Percentiles rank a stretch among this genome's conserved stretches.
phyloP scores from a whole-genome alignment of 495 filamentous ascomycete species.

The Penicillium dipodomyicola region DNA sequence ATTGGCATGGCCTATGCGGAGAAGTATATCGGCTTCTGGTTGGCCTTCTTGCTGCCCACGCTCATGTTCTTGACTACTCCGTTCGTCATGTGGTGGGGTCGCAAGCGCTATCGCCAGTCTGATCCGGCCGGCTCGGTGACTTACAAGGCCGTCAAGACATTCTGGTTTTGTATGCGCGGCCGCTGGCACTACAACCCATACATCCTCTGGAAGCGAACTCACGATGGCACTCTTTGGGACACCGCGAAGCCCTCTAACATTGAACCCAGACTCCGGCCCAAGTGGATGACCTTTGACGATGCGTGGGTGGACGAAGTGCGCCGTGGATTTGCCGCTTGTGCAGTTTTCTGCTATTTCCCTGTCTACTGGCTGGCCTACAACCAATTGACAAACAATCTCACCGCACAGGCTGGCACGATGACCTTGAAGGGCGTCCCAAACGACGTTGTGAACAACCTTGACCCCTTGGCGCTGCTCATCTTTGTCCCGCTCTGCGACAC shows the following conservation, averaged over 20 bases:
- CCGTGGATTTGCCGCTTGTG: conserved; percentile 66
- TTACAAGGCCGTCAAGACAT: not conserved
- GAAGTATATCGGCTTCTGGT: not conserved
- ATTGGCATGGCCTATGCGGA: not conserved
- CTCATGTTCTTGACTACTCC: not conserved
- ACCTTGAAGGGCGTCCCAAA: conserved; percentile 55
- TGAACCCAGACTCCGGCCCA: conserved; percentile 38
- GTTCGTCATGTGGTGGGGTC: not conserved
- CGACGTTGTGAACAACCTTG: conserved; percentile 70
- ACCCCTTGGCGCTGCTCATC: conserved; percentile 67
- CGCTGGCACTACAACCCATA: not conserved
- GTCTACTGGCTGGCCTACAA: conserved; percentile 63
- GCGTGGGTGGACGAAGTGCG: conserved; percentile 69
- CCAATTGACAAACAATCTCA: conserved; percentile 63
- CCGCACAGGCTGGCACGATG: conserved; percentile 52
- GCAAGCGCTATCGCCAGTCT: not conserved
- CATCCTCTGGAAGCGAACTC: not conserved
- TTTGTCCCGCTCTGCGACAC: conserved; percentile 66
- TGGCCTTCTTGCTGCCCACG: not conserved
- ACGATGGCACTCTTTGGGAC: not conserved
- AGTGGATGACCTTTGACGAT: conserved; percentile 74
- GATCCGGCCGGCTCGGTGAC: not conserved
- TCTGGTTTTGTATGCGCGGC: not conserved
- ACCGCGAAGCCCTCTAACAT: conserved; percentile 8
- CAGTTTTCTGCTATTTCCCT: conserved; percentile 63